A percentile compares a stretch with the other conserved stretches of the same genome.
Evolutionary conservation across 2,329 filamentous ascomycete genomes (phyloP).

Genomic region (Talaromyces pinophilus): DNA sequence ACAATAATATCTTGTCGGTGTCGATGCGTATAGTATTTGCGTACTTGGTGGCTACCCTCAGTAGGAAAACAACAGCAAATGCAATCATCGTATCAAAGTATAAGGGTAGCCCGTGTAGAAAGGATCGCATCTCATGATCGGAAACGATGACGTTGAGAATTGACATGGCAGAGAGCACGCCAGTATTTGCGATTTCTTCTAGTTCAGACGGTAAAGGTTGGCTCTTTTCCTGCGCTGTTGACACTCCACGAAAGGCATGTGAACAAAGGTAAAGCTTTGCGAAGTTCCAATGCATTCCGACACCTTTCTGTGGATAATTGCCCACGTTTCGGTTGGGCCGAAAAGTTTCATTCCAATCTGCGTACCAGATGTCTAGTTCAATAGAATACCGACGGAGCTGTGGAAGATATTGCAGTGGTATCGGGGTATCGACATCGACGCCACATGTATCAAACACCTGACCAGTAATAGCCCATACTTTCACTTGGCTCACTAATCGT

Average conservation of each 20-base stretch:
- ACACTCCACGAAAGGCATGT: conserved; percentile 44
- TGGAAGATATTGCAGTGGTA: conserved; percentile 25
- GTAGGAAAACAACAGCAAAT: conserved; percentile 42
- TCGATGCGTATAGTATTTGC: conserved; percentile 31
- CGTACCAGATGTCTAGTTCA: conserved; percentile 26
- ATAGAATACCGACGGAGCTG: conserved; percentile 27
- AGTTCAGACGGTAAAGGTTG: conserved; percentile 33
- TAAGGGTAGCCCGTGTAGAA: conserved; percentile 39
- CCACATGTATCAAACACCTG: conserved; percentile 38
- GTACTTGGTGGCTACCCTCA: conserved; percentile 41
- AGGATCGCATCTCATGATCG: conserved; percentile 38
- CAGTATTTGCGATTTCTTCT: conserved; percentile 42
- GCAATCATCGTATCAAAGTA: conserved; percentile 46
- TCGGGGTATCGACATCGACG: conserved; percentile 34
- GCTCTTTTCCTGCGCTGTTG: conserved; percentile 14
- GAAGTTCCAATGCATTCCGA: conserved; percentile 50
- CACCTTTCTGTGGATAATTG: conserved; percentile 49
- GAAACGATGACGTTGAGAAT: conserved; percentile 39
- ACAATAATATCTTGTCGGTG: conserved; percentile 30
- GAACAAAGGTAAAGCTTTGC: conserved; percentile 51
- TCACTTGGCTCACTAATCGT: conserved; percentile 39
- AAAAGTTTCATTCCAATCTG: conserved; percentile 16
- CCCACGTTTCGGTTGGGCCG: conserved; percentile 43
- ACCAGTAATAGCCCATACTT: conserved; percentile 36
- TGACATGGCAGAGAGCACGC: conserved; percentile 38